Evolutionary conservation across 305 asterid species (phyloP), one percentile per base, ranked within the genome.

Genomic region (Petunia hybrid): DNA sequence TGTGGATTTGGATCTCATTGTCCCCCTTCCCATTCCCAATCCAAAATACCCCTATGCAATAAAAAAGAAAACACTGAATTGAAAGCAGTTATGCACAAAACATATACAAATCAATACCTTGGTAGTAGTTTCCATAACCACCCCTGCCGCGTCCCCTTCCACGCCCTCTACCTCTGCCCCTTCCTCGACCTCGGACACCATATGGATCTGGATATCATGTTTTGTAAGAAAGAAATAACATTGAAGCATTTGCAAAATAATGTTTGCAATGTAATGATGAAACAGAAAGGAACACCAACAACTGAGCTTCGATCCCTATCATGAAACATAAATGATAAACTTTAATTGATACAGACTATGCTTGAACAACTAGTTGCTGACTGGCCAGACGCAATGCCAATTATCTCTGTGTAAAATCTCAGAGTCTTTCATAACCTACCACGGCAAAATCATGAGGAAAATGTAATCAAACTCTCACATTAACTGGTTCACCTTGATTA

Each of bases 91-190:
- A 63, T 39, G 41, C 41, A 74, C 9, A 61, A n/a, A 36, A 36
- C 42, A 39, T 61, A 55, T 60, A 61, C 81, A n/a, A n/a, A 82
- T 9, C 45, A 60, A 79, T 59, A 90, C 93, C 93, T 88, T 86
- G 88, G 81, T 83, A 86, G 60, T 80, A 74, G 64, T 74, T 87
- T 63, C 87, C 87, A 84, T 83, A 85, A 51, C 85, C 86, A 41
- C 87, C 89, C 87, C 85, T 83, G 77, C 83, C 86, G 36, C 82
- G 79, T 68, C 86, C 89, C 66, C 87, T 80, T 9, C 86, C 88
- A 68, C 89, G 70, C 3, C 87, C 88, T 68, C 86, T 77, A 12
- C 89, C 89, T 68, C 86, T 76, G 6, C 84, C 89, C 79, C 92
- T 79, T 38, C 85, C 78, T 64, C 83, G 82, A 12, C 87, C 76